Base-by-base conservation (phyloP, 2,329 filamentous ascomycete genomes). In the Trichoderma harzianum region DNA sequence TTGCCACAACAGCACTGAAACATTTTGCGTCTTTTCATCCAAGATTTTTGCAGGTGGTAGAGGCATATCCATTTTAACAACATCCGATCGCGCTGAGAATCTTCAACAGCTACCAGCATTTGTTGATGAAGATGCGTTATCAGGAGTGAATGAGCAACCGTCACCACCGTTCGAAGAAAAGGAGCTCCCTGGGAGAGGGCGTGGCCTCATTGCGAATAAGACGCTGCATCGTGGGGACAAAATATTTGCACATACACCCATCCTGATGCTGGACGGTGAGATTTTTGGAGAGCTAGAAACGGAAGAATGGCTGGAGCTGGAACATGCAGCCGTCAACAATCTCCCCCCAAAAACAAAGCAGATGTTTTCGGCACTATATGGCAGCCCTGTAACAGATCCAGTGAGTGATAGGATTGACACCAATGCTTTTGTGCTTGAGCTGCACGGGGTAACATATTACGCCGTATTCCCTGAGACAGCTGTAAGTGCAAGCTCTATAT, bases 41-140 rank as follows among this genome's bases (percentile, higher is more conserved):
- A 66, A 74, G 4, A 72, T 72, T 14, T 83, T 84, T 69, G 82
- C 80, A 51, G 73, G 76, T 18, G 78, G 78, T 34, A 76, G 81
- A 16, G 83, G 83, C 65, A 80, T 84, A 62, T 79, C 81, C 26
- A 74, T 84, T 65, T 64, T 85, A 36, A 84, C 81, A 58, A 79
- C 78, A 8, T 72, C 78, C 1, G 73, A 75, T 14, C 78, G 82
- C 63, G 81, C 81, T 3, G 73, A 64, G n/a, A 75, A 75, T 36
- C 70, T 82, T 10, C 77, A 77, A 30, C 73, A 74, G 11, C 74
- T 75, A 16, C 74, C 77, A 10, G 78, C 78, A 10, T 82, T 83
- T 72, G 72, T 73, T 11, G 64, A 77, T 11, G 75, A 78, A 2
- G 74, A 32, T 12, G 32, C 24, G 18, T 47, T 71, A 18, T 43